phyloP scores from a whole-genome alignment of 371 early-diverging fungal species.

The Mucor irregularis region DNA sequence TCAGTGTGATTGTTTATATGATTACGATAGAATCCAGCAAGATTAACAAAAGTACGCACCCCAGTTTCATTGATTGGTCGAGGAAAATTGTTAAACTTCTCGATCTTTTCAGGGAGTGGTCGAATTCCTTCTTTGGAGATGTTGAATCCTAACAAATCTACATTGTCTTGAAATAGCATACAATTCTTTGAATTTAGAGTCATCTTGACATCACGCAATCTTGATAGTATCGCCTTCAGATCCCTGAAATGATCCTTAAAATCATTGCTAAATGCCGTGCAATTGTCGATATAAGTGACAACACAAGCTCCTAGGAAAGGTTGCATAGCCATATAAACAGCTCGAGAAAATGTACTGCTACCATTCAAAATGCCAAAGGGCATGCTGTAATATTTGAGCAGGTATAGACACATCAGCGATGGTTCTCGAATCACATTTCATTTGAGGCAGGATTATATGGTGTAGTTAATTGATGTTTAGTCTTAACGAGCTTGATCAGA shows the following conservation, averaged over 20 bases:
- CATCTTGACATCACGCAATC: not conserved
- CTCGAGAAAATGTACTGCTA: not conserved
- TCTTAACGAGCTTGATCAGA: too few species aligned
- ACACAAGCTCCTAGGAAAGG: not conserved
- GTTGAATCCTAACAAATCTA: not conserved
- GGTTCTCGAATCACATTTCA: too few species aligned
- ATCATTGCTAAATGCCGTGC: not conserved
- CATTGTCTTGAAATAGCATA: not conserved
- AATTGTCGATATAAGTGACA: not conserved
- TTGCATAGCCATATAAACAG: not conserved
- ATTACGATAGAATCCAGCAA: not conserved
- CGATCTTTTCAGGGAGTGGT: not conserved
- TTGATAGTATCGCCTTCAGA: not conserved
- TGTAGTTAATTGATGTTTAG: too few species aligned
- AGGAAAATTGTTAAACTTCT: not conserved
- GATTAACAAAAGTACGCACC: not conserved
- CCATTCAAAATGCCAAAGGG: constrained; percentile 5
- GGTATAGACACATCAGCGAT: too few species aligned
- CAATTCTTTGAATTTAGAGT: constrained; percentile 2
- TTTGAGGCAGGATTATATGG: too few species aligned
- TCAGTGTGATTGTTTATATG: not conserved
- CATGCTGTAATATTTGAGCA: too few species aligned
- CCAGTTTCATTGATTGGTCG: not conserved
- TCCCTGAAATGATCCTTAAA: not conserved
- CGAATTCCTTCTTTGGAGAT: not conserved